A percentile compares a stretch with the other conserved stretches of the same genome.
These are phyloP conservation scores for Solanum chacoense DNA, from an alignment of 305 asterid species.

Conservation along the genomic window DNA sequence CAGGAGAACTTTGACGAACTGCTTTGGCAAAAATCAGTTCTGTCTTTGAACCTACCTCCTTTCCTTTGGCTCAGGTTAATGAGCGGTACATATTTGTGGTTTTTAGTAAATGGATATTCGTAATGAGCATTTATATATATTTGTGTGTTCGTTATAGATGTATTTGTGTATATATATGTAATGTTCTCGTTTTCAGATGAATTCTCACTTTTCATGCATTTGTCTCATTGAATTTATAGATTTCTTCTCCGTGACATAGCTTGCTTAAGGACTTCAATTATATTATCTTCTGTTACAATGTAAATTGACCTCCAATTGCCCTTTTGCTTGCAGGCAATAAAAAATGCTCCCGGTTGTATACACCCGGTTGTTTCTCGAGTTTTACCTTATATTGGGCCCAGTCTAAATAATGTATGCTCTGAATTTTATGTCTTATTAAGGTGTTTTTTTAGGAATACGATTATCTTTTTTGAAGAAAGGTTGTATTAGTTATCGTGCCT, in stretches of 20 bases:
- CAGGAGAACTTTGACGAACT: not conserved
- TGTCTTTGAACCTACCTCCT: not conserved
- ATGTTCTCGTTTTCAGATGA: not conserved
- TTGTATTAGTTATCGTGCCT: conserved; percentile 5
- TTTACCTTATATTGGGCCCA: conserved; percentile 68
- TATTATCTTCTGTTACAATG: not conserved
- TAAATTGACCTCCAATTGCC: not conserved
- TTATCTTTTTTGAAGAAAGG: not conserved
- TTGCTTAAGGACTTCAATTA: not conserved
- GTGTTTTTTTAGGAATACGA: conserved; percentile 1
- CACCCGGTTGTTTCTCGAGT: conserved; percentile 80
- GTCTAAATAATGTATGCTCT: conserved; percentile 61
- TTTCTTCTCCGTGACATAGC: not conserved
- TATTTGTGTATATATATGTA: not conserved
- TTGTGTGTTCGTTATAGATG: no score
- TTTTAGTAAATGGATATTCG: not conserved
- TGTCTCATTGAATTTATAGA: not conserved
- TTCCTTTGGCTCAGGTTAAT: not conserved
- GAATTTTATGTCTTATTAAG: conserved; percentile 5
- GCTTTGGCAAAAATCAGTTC: not conserved
- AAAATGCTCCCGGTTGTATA: conserved; percentile 85
- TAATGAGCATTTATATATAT: not conserved
- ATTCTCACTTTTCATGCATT: not conserved
- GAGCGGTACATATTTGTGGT: not conserved
- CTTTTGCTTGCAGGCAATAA: conserved; percentile 54